Base-by-base conservation (phyloP, 805 yeast genomes). In the Cephaloascus albidus region DNA sequence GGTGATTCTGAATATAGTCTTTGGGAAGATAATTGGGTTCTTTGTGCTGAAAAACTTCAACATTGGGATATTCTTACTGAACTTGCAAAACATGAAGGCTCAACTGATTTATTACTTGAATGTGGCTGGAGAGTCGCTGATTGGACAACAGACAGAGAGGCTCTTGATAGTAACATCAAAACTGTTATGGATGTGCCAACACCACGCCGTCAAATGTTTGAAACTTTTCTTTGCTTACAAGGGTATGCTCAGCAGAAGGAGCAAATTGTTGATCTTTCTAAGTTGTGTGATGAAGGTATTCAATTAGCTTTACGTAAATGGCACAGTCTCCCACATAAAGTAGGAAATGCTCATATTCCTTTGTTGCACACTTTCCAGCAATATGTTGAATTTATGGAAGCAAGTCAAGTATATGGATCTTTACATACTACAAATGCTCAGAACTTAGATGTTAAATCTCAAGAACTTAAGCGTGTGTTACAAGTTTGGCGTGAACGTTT, bases 81-180 rank as follows among this genome's bases (percentile, higher is more conserved):
- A 52, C 68, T 94, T 23, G 97, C 98, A 2, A 88, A 90, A 50
- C 97, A 94, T 53, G 99, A 94, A 66, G 97, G 97, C 0, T 94
- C 90, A 55, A 88, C 97, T 0, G 98, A 93, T 53, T 68, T 93
- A 46, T 63, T 94, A 19, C 67, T 93, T n/a, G 99, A 93, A 58
- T 94, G 98, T 71, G 98, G 97, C 31, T 93, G 99, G 99, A 73
- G 99, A 53, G 95, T 93, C 32, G 97, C 98, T 5, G 97, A 93
- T 53, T 93, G 98, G 98, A 82, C 81, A 43, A 81, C 94, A 6
- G 98, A 94, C 52, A 74, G 89, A 46, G 97, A 90, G 47, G 93
- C 97, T 0, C 65, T 93, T 31, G 97, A 89, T 53, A 96, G 86
- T 52, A 83, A 95, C 1, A 95, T 93, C 19, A 86, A 88, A 58